phyloP scores from a whole-genome alignment of 148 eudicot species.

The Chenopodium album region DNA sequence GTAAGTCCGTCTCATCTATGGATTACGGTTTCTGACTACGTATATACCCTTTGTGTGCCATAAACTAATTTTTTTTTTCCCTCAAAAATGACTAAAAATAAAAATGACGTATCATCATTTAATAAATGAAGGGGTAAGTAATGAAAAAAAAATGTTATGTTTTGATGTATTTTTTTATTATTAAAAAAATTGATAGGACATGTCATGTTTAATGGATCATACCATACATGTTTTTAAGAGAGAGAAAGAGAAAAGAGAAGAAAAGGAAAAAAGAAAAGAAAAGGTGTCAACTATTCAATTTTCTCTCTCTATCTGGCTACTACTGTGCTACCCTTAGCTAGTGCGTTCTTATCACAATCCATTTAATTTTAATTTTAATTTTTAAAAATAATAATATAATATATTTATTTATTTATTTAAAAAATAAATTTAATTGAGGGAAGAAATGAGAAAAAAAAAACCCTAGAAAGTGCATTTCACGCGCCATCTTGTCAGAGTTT shows the following conservation, averaged over 20 bases:
- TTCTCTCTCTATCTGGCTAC: slow-evolving; percentile 14
- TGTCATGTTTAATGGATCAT: slow-evolving; percentile 25
- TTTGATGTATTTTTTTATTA: not conserved
- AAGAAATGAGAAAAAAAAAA: slow-evolving; percentile 14
- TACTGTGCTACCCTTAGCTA: slow-evolving; percentile 14
- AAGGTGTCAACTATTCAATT: slow-evolving; percentile 18
- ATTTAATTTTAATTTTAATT: slow-evolving; percentile 18
- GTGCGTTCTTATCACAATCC: slow-evolving; percentile 36
- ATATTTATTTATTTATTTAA: not conserved
- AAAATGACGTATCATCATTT: no score
- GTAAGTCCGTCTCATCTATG: no score
- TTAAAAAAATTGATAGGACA: slow-evolving; percentile 14
- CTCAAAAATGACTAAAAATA: no score
- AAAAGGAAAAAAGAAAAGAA: slow-evolving; percentile 4
- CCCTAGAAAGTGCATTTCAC: slow-evolving; percentile 23
- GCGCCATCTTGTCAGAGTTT: slow-evolving; percentile 31
- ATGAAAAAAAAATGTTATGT: not conserved
- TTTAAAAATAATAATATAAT: not conserved
- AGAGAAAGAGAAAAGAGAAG: slow-evolving; percentile 11
- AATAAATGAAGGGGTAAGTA: no score
- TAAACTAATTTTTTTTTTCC: no score
- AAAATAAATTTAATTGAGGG: not conserved
- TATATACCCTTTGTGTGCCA: no score
- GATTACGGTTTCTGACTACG: no score
- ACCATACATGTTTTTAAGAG: slow-evolving; percentile 18